Evolutionary conservation across 2,329 filamentous ascomycete genomes (phyloP).

Genomic region (Gnomoniopsis sp.): DNA sequence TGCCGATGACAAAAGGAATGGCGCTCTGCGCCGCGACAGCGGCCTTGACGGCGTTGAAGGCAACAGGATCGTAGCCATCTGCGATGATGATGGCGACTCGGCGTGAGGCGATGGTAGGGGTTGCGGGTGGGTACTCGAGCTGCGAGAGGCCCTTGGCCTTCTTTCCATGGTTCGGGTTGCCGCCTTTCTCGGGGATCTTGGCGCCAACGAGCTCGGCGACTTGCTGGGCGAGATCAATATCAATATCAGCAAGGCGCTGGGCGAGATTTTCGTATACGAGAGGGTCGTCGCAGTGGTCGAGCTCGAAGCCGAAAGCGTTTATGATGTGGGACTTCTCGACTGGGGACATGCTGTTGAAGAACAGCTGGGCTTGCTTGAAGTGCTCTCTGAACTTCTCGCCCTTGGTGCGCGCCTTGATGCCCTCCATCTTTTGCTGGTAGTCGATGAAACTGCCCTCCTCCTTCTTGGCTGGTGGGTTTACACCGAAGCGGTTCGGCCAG

Average conservation of each 20-base stretch:
- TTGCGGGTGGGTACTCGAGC: constrained; percentile 59
- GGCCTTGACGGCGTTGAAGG: constrained; percentile 63
- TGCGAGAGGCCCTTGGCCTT: constrained; percentile 68
- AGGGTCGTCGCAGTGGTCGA: constrained; percentile 79
- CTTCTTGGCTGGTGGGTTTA: constrained; percentile 57
- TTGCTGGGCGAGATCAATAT: constrained; percentile 63
- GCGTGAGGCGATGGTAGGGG: constrained; percentile 66
- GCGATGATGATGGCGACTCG: constrained; percentile 73
- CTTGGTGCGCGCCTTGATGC: constrained; percentile 67
- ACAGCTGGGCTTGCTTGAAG: constrained; percentile 73
- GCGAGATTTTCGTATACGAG: constrained; percentile 71
- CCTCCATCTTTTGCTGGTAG: constrained; percentile 60
- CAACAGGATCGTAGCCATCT: constrained; percentile 68
- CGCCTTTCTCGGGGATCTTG: constrained; percentile 49
- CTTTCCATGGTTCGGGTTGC: constrained; percentile 60
- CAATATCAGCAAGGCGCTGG: constrained; percentile 67
- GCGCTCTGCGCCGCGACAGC: constrained; percentile 61
- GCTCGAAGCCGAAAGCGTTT: constrained; percentile 63
- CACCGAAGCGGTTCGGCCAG: constrained; percentile 70
- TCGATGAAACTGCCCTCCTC: constrained; percentile 68
- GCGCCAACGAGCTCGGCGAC: constrained; percentile 71
- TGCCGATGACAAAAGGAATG: constrained; percentile 69
- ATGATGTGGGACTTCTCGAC: constrained; percentile 64
- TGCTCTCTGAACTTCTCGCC: constrained; percentile 77
- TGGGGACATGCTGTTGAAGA: constrained; percentile 72